phyloP scores from a whole-genome alignment of 1,284 basidiomycete genomes.

The Ceratorhiza oryzae-sativae region DNA sequence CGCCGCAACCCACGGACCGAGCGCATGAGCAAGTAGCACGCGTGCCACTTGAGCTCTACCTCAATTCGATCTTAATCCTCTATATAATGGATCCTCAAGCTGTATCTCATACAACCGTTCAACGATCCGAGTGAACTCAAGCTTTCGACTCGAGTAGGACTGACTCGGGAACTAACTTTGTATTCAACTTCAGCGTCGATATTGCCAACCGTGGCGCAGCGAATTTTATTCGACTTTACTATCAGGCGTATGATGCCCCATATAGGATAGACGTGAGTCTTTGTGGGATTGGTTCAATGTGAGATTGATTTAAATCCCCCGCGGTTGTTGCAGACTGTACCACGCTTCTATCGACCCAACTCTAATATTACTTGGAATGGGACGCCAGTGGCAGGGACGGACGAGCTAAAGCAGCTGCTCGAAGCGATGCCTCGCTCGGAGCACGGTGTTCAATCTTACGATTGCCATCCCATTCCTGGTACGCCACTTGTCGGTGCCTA shows the following conservation, averaged over 20 bases:
- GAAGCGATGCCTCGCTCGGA: constrained; percentile 48
- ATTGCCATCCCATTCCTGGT: constrained; percentile 88
- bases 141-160: constrained; percentile 35
- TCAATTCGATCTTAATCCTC: no score
- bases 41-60: no score
- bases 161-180: constrained; percentile 30
- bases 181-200: constrained; percentile 64
- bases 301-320: constrained; percentile 52
- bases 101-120: constrained; percentile 26
- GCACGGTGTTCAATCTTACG: constrained; percentile 83
- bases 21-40: no score
- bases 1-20: constrained; percentile 12
- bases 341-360: constrained; percentile 75
- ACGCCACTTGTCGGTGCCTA: constrained; percentile 44
- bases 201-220: constrained; percentile 81
- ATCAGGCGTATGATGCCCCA: constrained; percentile 76
- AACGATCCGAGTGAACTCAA: constrained; percentile 39
- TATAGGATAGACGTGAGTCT: constrained; percentile 54
- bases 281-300: neutral
- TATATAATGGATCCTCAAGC: constrained; percentile 25
- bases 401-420: constrained; percentile 60
- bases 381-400: constrained; percentile 73
- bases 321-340: constrained; percentile 55
- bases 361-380: constrained; percentile 87
- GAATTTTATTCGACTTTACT: constrained; percentile 78